Conservation (phyloP, 208 protist species). For the Vickermania spadyakhi region DNA sequence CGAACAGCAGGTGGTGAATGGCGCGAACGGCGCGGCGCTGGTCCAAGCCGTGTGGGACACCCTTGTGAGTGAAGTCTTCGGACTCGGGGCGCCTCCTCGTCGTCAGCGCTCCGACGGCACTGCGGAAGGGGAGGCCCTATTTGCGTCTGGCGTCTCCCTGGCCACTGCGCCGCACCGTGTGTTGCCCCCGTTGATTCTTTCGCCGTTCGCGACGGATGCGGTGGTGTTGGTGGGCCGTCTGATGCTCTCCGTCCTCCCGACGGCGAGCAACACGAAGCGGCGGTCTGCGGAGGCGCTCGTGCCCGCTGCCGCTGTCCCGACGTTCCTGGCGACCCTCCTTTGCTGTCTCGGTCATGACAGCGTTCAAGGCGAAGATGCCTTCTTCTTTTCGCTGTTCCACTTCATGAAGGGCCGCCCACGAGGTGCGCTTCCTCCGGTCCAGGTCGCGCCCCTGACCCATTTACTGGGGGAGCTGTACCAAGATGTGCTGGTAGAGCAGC, state of each 20-base stretch:
- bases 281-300: no score
- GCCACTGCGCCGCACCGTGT: constrained; percentile 1
- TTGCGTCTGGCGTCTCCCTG: no score
- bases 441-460: constrained; percentile 3
- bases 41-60: constrained; percentile 41
- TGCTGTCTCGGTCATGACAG: constrained; percentile 73
- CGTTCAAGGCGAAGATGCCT: constrained; percentile 55
- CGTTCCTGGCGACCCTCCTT: constrained; percentile 43
- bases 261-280: constrained; percentile 8
- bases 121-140: no score
- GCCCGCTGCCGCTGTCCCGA: background rate
- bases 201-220: constrained; percentile 19
- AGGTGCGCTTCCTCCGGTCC: constrained; percentile 8
- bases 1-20: constrained; percentile 11
- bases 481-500: constrained; percentile 38
- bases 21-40: constrained; percentile 13
- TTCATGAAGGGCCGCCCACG: constrained; percentile 12
- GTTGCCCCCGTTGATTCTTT: constrained; percentile 39
- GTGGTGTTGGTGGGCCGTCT: constrained; percentile 28
- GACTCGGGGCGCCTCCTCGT: constrained; percentile 13
- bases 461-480: background rate
- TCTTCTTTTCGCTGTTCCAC: constrained; percentile 24
- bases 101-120: no score
- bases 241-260: constrained; percentile 33
- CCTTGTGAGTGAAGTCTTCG: constrained; percentile 51